Conservation (phyloP, 192 early-diverging fungal genomes). For the Chytriomyces confervae region DNA sequence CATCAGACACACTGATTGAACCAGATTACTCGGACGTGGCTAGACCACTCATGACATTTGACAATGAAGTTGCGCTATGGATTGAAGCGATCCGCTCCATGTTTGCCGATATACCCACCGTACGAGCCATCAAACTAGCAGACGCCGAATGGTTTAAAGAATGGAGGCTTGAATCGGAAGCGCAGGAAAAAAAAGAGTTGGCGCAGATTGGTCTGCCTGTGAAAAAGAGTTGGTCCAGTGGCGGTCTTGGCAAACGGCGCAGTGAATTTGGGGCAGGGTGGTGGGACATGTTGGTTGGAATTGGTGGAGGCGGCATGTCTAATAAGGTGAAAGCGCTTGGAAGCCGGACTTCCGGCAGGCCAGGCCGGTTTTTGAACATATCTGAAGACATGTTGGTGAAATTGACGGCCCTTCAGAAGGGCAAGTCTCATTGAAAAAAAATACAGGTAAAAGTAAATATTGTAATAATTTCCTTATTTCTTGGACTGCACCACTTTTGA, state of each 20-base stretch:
- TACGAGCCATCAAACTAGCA: conserved; percentile 18
- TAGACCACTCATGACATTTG: not conserved
- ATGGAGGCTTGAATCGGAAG: conserved; percentile 5
- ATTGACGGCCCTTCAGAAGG: not conserved
- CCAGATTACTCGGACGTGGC: not conserved
- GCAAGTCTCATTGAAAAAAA: too few relatives aligned
- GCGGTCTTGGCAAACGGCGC: conserved; percentile 1
- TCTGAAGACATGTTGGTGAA: conserved; percentile 12
- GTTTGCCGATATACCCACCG: conserved; percentile 8
- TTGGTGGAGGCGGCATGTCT: not conserved
- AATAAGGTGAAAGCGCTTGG: conserved; percentile 1
- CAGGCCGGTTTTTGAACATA: conserved; percentile 15
- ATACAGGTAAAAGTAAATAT: conserved; percentile 3
- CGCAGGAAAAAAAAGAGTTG: conserved; percentile 22
- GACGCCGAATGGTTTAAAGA: conserved; percentile 31
- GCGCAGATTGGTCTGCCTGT: not conserved
- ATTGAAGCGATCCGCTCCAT: conserved; percentile 5
- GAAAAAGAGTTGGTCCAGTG: conserved; percentile 23
- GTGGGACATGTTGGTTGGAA: conserved; percentile 17
- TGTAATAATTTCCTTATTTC: not conserved
- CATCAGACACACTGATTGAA: not conserved
- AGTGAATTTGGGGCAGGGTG: conserved; percentile 14
- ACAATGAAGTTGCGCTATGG: conserved; percentile 5
- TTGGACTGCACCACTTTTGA: not conserved
- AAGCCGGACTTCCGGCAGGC: not conserved